phyloP scores from a whole-genome alignment of 768 basidiomycete genomes.

The Auricularia sp. region DNA sequence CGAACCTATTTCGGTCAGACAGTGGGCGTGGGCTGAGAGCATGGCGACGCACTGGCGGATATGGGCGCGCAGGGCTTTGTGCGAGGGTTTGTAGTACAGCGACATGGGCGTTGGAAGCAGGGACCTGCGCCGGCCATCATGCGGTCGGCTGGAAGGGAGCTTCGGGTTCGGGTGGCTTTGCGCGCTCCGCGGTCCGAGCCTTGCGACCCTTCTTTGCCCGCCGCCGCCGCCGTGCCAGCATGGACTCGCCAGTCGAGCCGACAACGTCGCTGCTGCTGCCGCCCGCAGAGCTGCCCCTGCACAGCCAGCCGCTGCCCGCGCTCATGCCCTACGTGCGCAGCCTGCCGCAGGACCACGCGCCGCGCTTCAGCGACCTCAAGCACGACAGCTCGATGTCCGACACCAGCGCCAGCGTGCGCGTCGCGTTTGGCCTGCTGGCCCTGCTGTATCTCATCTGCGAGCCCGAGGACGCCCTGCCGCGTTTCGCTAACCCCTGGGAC shows the following conservation, averaged over 20 bases:
- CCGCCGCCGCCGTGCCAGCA: background rate
- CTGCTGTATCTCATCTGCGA: conserved; percentile 1
- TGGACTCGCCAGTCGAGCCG: background rate
- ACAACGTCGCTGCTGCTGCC: background rate
- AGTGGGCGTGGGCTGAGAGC: background rate
- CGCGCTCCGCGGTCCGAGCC: too few species aligned
- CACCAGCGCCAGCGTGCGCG: background rate
- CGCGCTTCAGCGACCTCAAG: background rate
- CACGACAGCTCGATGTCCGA: background rate
- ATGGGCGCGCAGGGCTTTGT: background rate
- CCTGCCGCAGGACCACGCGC: background rate
- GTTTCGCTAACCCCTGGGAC: background rate
- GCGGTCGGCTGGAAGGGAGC: too few species aligned
- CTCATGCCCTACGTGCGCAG: background rate
- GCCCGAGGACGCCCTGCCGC: background rate
- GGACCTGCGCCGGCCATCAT: too few species aligned
- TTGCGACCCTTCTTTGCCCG: background rate
- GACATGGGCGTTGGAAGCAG: background rate
- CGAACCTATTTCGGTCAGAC: conserved; percentile 1
- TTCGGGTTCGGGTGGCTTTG: too few species aligned
- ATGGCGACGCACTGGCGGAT: background rate
- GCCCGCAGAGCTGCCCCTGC: background rate
- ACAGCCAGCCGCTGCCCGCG: background rate
- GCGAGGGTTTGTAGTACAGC: background rate
- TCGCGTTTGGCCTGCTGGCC: background rate